These are phyloP conservation scores for Talaromyces albobiverticillius DNA, from an alignment of 2,329 filamentous ascomycete genomes.

Conservation along the genomic window DNA sequence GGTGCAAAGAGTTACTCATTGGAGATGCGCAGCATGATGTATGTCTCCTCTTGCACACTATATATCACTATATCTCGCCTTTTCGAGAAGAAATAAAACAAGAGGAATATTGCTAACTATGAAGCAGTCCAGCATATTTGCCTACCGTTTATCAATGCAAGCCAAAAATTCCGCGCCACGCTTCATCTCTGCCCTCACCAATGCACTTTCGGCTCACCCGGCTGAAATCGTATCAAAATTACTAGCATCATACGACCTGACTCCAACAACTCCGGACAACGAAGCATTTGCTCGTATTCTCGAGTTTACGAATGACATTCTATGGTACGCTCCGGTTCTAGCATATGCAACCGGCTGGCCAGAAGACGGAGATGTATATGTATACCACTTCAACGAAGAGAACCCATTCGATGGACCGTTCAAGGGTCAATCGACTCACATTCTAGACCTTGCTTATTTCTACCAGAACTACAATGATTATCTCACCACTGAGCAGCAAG, in stretches of 20 bases:
- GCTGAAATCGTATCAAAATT: conserved; percentile 22
- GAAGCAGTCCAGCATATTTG: conserved; percentile 28
- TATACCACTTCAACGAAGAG: conserved; percentile 48
- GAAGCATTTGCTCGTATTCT: conserved; percentile 43
- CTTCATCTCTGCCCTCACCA: conserved; percentile 21
- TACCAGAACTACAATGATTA: conserved; percentile 48
- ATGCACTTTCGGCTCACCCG: conserved; percentile 23
- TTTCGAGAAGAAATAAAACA: background rate
- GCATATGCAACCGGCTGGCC: conserved; percentile 39
- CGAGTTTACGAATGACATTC: conserved; percentile 45
- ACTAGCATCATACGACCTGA: conserved; percentile 41
- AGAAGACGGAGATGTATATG: conserved; percentile 27
- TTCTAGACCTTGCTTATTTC: conserved; percentile 46
- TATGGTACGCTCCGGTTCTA: conserved; percentile 44
- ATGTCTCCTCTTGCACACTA: background rate
- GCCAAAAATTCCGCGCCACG: conserved; percentile 23
- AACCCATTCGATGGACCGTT: conserved; percentile 47
- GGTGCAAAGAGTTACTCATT: conserved; percentile 48
- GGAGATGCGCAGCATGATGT: conserved; percentile 49
- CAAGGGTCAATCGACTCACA: conserved; percentile 41
- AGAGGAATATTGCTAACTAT: conserved; percentile 2
- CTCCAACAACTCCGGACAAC: conserved; percentile 33
- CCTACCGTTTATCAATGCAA: conserved; percentile 25
- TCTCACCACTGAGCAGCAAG: conserved; percentile 30
- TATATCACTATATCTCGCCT: conserved; percentile 12